Evolutionary conservation across 495 filamentous ascomycete genomes (phyloP).

Genomic region (Xanthoparmelia taractica): DNA sequence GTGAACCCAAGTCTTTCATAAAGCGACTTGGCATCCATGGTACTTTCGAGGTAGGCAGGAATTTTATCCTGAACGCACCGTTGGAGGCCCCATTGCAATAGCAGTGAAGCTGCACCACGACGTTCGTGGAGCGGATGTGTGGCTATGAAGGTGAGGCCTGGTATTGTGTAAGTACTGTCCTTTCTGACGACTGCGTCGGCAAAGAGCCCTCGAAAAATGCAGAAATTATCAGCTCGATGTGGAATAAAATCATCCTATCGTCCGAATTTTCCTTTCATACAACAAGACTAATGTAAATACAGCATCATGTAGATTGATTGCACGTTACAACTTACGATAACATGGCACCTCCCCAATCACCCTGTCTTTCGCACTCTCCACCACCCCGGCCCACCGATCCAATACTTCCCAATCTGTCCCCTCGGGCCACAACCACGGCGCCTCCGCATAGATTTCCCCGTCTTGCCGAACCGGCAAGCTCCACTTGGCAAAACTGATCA

Average conservation of each 20-base stretch:
- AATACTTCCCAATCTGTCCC: slow-evolving; percentile 30
- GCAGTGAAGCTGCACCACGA: slow-evolving; percentile 9
- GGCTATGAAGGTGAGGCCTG: slow-evolving; percentile 19
- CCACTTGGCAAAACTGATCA: slow-evolving; percentile 37
- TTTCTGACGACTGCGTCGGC: not conserved
- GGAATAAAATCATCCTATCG: not conserved
- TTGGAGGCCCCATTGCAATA: slow-evolving; percentile 14
- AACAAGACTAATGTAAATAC: not conserved
- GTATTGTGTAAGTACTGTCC: not conserved
- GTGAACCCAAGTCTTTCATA: slow-evolving; percentile 13
- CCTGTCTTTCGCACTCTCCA: slow-evolving; percentile 29
- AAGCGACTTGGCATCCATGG: slow-evolving; percentile 5
- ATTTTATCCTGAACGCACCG: not conserved
- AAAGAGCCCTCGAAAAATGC: not conserved
- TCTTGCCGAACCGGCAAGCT: slow-evolving; percentile 25
- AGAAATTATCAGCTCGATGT: not conserved
- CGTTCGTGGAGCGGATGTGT: slow-evolving; percentile 14
- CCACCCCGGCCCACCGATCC: slow-evolving; percentile 30
- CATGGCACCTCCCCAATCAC: slow-evolving; percentile 6
- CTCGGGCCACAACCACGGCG: slow-evolving; percentile 29
- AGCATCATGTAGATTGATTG: not conserved
- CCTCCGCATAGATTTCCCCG: slow-evolving; percentile 11
- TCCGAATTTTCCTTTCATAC: not conserved
- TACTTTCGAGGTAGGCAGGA: slow-evolving; percentile 14
- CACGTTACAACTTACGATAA: slow-evolving; percentile 7